phyloP scores from a whole-genome alignment of 805 yeast genomes.

The Naumovozyma castellii region DNA sequence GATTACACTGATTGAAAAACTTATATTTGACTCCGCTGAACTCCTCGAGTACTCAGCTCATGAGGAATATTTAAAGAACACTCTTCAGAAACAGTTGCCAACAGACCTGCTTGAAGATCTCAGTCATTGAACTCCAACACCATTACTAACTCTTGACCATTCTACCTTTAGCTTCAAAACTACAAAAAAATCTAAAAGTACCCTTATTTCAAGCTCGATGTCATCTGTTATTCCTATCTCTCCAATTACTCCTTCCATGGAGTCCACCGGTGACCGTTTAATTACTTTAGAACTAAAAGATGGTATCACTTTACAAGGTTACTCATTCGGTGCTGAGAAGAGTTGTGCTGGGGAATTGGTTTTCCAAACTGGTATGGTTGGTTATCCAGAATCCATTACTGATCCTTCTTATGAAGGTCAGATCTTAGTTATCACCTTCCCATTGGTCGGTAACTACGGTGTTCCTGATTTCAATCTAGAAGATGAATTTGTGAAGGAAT shows the following conservation, averaged over 20 bases:
- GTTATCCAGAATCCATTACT: conserved; percentile 95
- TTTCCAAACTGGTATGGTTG: conserved; percentile 99
- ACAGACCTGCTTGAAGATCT: too few species aligned
- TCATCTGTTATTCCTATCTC: conserved; percentile 45
- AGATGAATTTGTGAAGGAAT: conserved; percentile 62
- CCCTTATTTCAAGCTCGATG: conserved; percentile 16
- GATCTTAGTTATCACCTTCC: conserved; percentile 91
- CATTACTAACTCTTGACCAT: too few species aligned
- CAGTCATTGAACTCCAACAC: too few species aligned
- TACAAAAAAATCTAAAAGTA: too few species aligned
- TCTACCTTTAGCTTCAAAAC: too few species aligned
- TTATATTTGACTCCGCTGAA: not conserved
- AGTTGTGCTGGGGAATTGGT: conserved; percentile 94
- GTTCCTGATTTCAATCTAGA: conserved; percentile 79
- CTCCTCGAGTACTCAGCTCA: too few species aligned
- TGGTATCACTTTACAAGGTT: conserved; percentile 83
- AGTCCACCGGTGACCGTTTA: conserved; percentile 69
- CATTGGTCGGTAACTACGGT: conserved; percentile 97
- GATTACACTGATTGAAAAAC: not conserved
- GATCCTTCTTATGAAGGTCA: conserved; percentile 99
- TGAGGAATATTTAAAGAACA: too few species aligned
- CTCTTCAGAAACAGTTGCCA: too few species aligned
- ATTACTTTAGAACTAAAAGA: conserved; percentile 83
- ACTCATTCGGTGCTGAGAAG: conserved; percentile 89
- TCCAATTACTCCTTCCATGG: conserved; percentile 88